These are phyloP conservation scores for Barbarea vulgaris DNA, from an alignment of 345 rosid genomes.

Conservation along the genomic window DNA sequence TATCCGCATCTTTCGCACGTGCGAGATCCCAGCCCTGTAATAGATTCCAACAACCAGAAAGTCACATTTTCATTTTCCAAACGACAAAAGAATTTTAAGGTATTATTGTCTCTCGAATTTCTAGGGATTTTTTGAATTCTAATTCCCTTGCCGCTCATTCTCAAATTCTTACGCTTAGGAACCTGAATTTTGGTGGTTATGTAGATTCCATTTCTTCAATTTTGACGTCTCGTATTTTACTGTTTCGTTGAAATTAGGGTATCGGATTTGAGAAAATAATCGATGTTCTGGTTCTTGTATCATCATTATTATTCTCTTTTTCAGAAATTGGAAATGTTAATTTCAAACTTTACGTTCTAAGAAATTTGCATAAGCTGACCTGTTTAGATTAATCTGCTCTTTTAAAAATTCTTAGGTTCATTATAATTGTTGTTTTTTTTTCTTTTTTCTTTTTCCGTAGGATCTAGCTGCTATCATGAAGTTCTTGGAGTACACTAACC, in stretches of 20 bases:
- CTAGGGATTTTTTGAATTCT: slow-evolving; percentile 4
- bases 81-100: background rate
- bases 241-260: slow-evolving; percentile 13
- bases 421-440: background rate
- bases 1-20: slow-evolving; percentile 45
- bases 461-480: slow-evolving; percentile 51
- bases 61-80: background rate
- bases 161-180: background rate
- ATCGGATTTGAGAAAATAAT: background rate
- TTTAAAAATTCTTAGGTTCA: background rate
- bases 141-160: slow-evolving; percentile 19
- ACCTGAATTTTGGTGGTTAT: slow-evolving; percentile 3
- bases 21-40: slow-evolving; percentile 19
- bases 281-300: background rate
- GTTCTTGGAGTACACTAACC: slow-evolving; percentile 85
- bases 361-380: slow-evolving; percentile 16
- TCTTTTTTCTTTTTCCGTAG: background rate
- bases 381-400: background rate
- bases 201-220: background rate
- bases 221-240: background rate
- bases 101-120: slow-evolving; percentile 11
- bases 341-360: slow-evolving; percentile 20
- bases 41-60: background rate
- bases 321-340: background rate
- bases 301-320: background rate